These are phyloP conservation scores for Calocybe indica DNA, from an alignment of 768 basidiomycete species.

Conservation along the genomic window DNA sequence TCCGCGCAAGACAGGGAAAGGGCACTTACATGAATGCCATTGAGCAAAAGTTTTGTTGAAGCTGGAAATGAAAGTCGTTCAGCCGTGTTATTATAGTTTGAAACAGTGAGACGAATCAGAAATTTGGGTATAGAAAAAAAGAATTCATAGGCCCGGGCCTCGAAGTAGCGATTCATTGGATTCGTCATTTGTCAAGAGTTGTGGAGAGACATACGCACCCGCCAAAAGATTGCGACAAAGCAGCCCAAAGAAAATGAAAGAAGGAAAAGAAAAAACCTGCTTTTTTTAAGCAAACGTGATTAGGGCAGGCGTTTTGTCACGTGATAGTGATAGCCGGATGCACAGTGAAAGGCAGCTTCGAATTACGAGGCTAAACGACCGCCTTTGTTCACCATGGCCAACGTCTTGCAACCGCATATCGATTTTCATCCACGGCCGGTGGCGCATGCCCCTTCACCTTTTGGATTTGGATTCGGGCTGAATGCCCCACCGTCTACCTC, in stretches of 20 bases:
- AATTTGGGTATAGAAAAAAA: conserved; percentile 84
- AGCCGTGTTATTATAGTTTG: conserved; percentile 1
- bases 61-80: conserved; percentile 7
- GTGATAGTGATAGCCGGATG: conserved; percentile 1
- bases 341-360: background rate
- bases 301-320: conserved; percentile 29
- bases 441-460: conserved; percentile 54
- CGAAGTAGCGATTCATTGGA: conserved; percentile 85
- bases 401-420: conserved; percentile 61
- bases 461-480: conserved; percentile 73
- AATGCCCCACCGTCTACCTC: conserved; percentile 36
- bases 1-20: conserved; percentile 10
- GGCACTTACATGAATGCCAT: conserved; percentile 20
- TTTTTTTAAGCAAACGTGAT: conserved; percentile 12
- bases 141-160: conserved; percentile 71
- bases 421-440: conserved; percentile 57
- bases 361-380: conserved; percentile 5
- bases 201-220: background rate
- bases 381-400: conserved; percentile 50
- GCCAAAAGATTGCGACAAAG: too few relatives aligned
- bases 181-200: conserved; percentile 47
- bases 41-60: background rate
- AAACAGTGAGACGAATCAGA: conserved; percentile 48
- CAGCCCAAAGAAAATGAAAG: too few relatives aligned
- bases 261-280: conserved; percentile 24